Base-by-base conservation (phyloP, 1,139 yeast genomes). In the Kurtzmaniella quercitrusa region DNA sequence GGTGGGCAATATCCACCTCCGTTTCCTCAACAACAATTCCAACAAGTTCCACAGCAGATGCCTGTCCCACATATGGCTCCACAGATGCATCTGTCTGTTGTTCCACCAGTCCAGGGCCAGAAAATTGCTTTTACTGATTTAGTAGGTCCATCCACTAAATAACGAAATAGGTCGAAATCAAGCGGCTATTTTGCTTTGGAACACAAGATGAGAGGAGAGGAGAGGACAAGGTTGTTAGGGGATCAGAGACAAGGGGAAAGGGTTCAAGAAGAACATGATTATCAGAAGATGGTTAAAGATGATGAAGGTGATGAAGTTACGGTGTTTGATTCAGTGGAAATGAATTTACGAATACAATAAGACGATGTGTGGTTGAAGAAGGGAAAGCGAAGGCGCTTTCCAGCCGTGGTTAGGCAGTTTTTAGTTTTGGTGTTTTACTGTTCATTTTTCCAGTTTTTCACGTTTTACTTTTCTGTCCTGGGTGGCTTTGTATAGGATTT, bases 91-190 rank as follows among this genome's bases (percentile, higher is more conserved):
- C 23, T 5, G 8, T 21, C 23, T 10, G 37, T n/a, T 15, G 37
- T 23, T 8, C 37, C 23, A 17, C 23, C 21, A 8, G 21, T 18
- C 17, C 37, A 34, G 21, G 23, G 14, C 9, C 75, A 70, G 45
- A 67, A 64, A 55, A 69, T 72, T 45, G 60, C 71, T 18, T 71
- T 71, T 46, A 66, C 67, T 50, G 75, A 72, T 25, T 63, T 71
- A 49, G 57, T 72, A 48, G 66, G 73, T 29, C 66, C 73, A 10
- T 57, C 66, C 40, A 46, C 43, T 49, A 44, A n/a, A 27, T 27
- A 27, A 21, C 7, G 8, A 21, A 21, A 21, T 21, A 8, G 8
- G 23, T 21, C 4, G 4, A 5, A 21, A 5, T 21, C 7, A 21
- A 21, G 4, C 8, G 23, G 23, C 23, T 21, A 8, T 21, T 21